phyloP scores from a whole-genome alignment of 108 stramenopile species.

The Fistulifera solaris region DNA sequence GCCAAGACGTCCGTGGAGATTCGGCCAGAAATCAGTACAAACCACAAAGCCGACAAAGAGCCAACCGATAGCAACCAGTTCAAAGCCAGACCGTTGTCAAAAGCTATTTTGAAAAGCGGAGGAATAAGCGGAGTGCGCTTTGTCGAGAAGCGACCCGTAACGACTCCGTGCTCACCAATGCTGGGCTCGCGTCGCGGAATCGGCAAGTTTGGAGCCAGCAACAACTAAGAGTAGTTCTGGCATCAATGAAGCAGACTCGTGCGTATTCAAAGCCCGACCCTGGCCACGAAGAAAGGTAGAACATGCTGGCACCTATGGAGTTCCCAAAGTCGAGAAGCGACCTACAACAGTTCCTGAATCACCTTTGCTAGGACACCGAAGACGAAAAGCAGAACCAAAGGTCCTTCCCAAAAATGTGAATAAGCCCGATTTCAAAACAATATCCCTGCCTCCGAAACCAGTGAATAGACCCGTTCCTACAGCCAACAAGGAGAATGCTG shows the following conservation, averaged over 20 bases:
- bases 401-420: not conserved
- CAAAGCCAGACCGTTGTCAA: not conserved
- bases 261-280: slow-evolving; percentile 27
- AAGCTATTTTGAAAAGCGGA: not conserved
- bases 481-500: not conserved
- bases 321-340: slow-evolving; percentile 43
- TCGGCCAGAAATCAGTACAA: not conserved
- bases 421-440: not conserved
- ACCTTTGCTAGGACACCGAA: slow-evolving; percentile 20
- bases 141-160: not conserved
- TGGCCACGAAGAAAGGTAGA: slow-evolving; percentile 12
- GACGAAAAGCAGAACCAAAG: not conserved
- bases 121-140: not conserved
- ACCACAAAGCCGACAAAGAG: not conserved
- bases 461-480: slow-evolving; percentile 16
- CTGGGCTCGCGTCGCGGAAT: slow-evolving; percentile 6
- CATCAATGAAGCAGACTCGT: not conserved
- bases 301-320: slow-evolving; percentile 21
- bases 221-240: not conserved
- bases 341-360: slow-evolving; percentile 38
- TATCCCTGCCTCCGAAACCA: slow-evolving; percentile 4
- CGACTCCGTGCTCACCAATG: slow-evolving; percentile 3
- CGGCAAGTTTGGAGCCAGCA: not conserved
- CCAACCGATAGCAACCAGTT: not conserved
- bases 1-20: slow-evolving; percentile 1